Base-by-base conservation (phyloP, 352 stramenopile genomes). In the Pythium aphanidermatum region DNA sequence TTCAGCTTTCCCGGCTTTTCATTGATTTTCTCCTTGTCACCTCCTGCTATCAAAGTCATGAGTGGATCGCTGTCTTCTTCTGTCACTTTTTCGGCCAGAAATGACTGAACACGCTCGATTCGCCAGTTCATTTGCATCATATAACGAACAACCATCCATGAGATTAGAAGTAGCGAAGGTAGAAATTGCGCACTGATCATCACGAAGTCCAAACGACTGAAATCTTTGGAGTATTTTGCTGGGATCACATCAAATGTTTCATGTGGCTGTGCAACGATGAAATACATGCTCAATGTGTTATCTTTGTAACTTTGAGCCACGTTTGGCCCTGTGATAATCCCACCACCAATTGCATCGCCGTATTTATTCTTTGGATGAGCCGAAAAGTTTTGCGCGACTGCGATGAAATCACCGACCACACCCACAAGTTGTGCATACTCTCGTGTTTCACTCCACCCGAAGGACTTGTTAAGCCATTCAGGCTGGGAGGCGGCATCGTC, bases 251-350 rank as follows among this genome's bases (percentile, higher is more conserved):
- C 76, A 16, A 78, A 57, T 1, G 65, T 62, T 39, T 84, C 68
- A 37, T 85, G 72, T 2, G 80, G 80, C 20, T 79, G 61, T 1
- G 75, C 68, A 8, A 92, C 35, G 26, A 87, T 76, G 37, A 92
- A 89, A 66, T 95, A 95, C 78, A 92, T 92, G 46, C 65, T 87
- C 14, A 80, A 38, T 31, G 74, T 79, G 5, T 64, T 65, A 46
- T 65, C 77, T 13, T 59, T 76, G 49, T 77, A 86, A 30, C 58
- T 70, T 25, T 71, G 62, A 4, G 38, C 43, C 4, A 87, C 36
- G 38, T 92, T 95, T 19, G 52, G 51, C 10, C 78, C 83, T 1
- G 70, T 83, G 35, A 86, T 57, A 37, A 90, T 52, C 6, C 76
- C 77, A 17, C 42, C 44, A 1, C 61, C 61, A 28, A 83, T 68